Percentiles rank a stretch among this genome's conserved stretches.
phyloP scores from a whole-genome alignment of 768 basidiomycete species.

The Mycena galericulata region DNA sequence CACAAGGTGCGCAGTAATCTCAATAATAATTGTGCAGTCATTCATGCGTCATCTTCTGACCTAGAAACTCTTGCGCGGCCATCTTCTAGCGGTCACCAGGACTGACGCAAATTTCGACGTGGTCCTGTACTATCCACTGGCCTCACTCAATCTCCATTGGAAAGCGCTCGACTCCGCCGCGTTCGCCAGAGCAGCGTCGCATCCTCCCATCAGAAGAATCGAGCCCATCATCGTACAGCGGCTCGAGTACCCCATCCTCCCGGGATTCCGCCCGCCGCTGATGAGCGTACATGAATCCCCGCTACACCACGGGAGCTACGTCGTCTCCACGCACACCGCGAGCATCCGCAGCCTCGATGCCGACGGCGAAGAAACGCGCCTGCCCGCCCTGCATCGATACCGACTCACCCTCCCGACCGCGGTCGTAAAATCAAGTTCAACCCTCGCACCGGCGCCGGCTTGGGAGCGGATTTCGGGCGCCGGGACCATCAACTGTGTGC shows the following conservation, averaged over 20 bases:
- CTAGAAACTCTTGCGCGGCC: conserved; percentile 6
- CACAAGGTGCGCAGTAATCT: conserved; percentile 8
- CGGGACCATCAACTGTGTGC: conserved; percentile 1
- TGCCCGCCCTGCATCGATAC: conserved; percentile 16
- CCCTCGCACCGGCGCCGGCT: not conserved
- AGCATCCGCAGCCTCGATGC: not conserved
- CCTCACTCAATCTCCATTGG: conserved; percentile 7
- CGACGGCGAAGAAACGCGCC: not conserved
- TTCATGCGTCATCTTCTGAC: not conserved
- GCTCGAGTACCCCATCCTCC: conserved; percentile 9
- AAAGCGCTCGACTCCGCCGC: not conserved
- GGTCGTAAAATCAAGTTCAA: too few relatives aligned
- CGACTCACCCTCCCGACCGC: conserved; percentile 10
- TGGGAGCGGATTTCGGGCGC: conserved; percentile 1
- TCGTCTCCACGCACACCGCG: conserved; percentile 15
- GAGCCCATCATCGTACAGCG: not conserved
- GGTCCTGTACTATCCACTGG: not conserved
- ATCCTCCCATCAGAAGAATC: not conserved
- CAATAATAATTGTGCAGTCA: not conserved
- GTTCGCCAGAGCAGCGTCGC: not conserved
- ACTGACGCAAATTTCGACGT: not conserved
- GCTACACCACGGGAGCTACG: conserved; percentile 8
- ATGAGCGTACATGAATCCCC: conserved; percentile 15
- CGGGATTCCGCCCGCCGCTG: conserved; percentile 5
- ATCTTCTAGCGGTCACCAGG: conserved; percentile 4